phyloP scores from a whole-genome alignment of 257 asterid species.

The Coffea eugenioides region DNA sequence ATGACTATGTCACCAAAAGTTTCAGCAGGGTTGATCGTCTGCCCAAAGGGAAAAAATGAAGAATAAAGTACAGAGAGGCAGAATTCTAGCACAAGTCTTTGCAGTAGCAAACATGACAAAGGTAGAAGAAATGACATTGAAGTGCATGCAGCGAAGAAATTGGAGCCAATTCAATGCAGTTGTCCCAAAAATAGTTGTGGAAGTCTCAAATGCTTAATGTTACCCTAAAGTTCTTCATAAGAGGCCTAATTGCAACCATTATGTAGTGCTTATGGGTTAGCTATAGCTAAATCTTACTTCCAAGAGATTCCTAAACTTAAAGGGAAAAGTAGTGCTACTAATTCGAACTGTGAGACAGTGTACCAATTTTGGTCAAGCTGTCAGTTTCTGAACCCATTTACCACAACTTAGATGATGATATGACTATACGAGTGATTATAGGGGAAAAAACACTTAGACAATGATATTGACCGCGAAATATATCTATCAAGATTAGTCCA shows the following conservation, averaged over 20 bases:
- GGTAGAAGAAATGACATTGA: not conserved
- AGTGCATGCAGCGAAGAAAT: not conserved
- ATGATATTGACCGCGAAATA: not conserved
- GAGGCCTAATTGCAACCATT: not conserved
- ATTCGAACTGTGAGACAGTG: not conserved
- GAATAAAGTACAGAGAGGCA: slow-evolving; percentile 14
- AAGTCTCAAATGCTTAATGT: not conserved
- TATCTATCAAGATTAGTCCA: not conserved
- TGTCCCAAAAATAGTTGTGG: not conserved
- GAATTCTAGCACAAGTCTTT: not conserved
- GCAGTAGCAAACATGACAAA: not conserved
- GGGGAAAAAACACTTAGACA: too few species aligned
- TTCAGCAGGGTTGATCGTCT: slow-evolving; percentile 97
- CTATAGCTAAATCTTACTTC: not conserved
- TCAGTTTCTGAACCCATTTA: not conserved
- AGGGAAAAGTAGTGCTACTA: not conserved
- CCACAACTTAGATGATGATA: not conserved
- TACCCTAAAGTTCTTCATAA: not conserved
- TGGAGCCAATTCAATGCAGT: not conserved
- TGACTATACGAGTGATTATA: not conserved
- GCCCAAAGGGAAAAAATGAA: slow-evolving; percentile 31
- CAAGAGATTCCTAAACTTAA: not conserved
- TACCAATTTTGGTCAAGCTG: not conserved
- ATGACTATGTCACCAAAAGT: slow-evolving; percentile 99
- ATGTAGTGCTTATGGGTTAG: not conserved